Conservation (phyloP, 2,329 filamentous ascomycete genomes). For the Colletotrichum nymphaeae region DNA sequence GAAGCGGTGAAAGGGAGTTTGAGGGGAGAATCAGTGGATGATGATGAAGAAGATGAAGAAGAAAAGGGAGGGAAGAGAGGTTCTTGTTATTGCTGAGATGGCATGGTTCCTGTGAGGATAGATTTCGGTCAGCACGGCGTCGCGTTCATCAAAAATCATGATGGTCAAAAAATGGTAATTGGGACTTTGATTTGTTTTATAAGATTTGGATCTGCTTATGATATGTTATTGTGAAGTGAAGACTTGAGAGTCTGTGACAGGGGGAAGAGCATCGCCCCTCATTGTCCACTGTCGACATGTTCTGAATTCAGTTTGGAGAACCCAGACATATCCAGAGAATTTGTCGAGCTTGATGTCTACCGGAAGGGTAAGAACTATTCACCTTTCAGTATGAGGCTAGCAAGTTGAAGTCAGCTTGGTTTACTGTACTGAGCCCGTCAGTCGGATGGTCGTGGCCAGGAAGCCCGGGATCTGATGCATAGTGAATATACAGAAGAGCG, state of each 20-base stretch:
- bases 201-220: background rate
- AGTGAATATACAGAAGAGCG: background rate
- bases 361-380: background rate
- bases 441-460: background rate
- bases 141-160: constrained; percentile 21
- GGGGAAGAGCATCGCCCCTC: background rate
- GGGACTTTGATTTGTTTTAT: constrained; percentile 1
- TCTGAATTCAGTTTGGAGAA: background rate
- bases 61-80: background rate
- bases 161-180: constrained; percentile 27
- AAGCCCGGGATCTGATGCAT: background rate
- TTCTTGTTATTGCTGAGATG: background rate
- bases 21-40: too few relatives aligned
- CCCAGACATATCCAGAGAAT: background rate
- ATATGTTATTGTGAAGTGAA: background rate
- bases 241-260: background rate
- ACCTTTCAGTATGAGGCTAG: background rate
- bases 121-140: constrained; percentile 26
- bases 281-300: background rate
- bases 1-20: constrained; percentile 38
- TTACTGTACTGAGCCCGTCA: background rate
- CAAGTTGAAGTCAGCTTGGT: background rate
- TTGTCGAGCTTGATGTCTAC: background rate
- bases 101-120: constrained; percentile 8
- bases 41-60: background rate